Conservation (phyloP, 495 filamentous ascomycete genomes). For the Penicillium cataractarum region DNA sequence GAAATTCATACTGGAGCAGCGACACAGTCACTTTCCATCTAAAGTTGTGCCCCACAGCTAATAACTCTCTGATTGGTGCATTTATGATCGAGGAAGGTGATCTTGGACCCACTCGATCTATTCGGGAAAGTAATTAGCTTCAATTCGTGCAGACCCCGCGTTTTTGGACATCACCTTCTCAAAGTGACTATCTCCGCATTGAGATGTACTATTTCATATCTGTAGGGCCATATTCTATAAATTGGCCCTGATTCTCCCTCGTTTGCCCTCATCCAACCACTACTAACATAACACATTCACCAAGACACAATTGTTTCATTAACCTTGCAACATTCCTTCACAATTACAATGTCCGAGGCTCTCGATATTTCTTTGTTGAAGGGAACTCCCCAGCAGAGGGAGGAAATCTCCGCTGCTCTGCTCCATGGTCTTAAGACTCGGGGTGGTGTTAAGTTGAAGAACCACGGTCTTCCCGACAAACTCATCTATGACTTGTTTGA, state of each 20-base stretch:
- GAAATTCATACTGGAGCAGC: not conserved
- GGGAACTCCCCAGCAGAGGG: conserved; percentile 27
- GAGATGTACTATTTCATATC: not conserved
- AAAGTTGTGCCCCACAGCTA: not conserved
- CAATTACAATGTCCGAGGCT: conserved; percentile 19
- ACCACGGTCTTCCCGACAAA: conserved; percentile 31
- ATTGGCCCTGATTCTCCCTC: not conserved
- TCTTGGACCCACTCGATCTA: conserved; percentile 1
- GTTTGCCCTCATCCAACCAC: not conserved
- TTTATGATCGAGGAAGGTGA: conserved; percentile 5
- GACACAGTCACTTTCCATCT: not conserved
- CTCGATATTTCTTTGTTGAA: conserved; percentile 30
- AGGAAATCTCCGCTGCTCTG: conserved; percentile 16
- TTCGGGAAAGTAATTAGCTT: not conserved
- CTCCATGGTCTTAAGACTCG: conserved; percentile 28
- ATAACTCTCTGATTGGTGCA: conserved; percentile 1
- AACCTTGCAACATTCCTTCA: not conserved
- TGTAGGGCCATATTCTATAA: not conserved
- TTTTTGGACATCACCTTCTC: not conserved
- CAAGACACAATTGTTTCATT: not conserved
- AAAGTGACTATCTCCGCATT: not conserved
- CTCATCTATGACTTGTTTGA: conserved; percentile 29
- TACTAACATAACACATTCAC: not conserved
- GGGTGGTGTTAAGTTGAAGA: conserved; percentile 29
- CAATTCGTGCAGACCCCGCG: not conserved